A percentile compares a stretch with the other conserved stretches of the same genome.
These are phyloP conservation scores for Candida namnaoensis DNA, from an alignment of 805 yeast species.

Conservation along the genomic window DNA sequence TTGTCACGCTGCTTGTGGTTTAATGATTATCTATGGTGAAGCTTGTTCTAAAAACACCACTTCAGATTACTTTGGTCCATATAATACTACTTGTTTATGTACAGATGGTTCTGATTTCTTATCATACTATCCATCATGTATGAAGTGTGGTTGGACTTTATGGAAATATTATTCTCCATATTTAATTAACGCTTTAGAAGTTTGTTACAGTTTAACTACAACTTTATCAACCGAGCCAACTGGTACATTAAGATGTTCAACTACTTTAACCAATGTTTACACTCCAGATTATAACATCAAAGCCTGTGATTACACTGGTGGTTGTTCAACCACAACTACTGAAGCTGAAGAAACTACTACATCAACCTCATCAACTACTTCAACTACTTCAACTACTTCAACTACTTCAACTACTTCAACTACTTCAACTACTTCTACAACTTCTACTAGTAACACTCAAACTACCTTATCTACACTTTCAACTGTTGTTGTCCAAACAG, in stretches of 20 bases:
- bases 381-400: no score
- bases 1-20: slow-evolving; percentile 22
- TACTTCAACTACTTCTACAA: no score
- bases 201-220: slow-evolving; percentile 7
- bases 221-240: slow-evolving; percentile 14
- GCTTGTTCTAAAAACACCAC: slow-evolving; percentile 14
- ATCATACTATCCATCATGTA: slow-evolving; percentile 12
- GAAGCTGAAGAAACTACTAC: no score
- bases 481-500: no score
- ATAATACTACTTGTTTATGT: slow-evolving; percentile 9
- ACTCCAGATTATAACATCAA: neutral
- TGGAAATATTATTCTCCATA: slow-evolving; percentile 19
- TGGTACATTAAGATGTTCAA: slow-evolving; percentile 17
- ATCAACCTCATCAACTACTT: no score
- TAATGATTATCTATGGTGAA: slow-evolving; percentile 18
- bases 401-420: no score
- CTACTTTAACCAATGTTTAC: slow-evolving; percentile 1
- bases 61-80: slow-evolving; percentile 4
- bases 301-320: slow-evolving; percentile 2
- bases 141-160: slow-evolving; percentile 26
- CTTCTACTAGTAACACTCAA: no score
- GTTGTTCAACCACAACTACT: slow-evolving; percentile 1
- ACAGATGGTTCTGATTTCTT: slow-evolving; percentile 5
- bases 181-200: slow-evolving; percentile 14
- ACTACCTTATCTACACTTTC: neutral